A percentile compares a stretch with the other conserved stretches of the same genome.
These are phyloP conservation scores for Monilinia fructigena DNA, from an alignment of 2,329 filamentous ascomycete genomes.

Conservation along the genomic window DNA sequence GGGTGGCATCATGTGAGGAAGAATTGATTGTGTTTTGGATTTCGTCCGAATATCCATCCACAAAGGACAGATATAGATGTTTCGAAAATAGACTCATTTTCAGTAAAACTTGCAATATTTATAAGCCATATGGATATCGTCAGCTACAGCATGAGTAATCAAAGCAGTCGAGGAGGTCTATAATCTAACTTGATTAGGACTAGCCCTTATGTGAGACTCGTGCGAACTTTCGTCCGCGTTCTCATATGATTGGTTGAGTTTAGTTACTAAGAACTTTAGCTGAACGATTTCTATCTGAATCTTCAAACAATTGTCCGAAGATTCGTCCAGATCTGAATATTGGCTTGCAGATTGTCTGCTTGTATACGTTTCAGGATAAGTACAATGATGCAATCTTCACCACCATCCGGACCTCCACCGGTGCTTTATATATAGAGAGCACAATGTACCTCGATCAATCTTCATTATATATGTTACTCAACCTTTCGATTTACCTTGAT, in stretches of 20 bases:
- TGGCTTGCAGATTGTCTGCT: background rate
- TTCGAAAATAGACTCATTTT: background rate
- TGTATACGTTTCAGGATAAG: background rate
- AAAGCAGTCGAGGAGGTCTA: background rate
- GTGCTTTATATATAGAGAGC: background rate
- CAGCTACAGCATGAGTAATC: background rate
- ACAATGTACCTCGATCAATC: background rate
- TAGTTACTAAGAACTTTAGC: background rate
- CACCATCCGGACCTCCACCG: background rate
- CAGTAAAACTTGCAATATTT: background rate
- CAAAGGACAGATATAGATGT: background rate
- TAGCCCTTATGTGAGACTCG: background rate
- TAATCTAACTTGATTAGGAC: background rate
- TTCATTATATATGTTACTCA: background rate
- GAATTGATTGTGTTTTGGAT: background rate
- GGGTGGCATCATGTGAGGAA: too few relatives aligned
- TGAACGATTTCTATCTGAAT: background rate
- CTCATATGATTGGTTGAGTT: background rate
- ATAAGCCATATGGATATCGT: background rate
- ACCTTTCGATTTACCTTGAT: background rate
- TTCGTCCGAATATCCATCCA: background rate
- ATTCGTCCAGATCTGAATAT: background rate
- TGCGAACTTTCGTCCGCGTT: background rate
- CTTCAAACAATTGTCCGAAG: background rate
- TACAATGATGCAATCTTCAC: background rate